phyloP scores from a whole-genome alignment of 371 early-diverging fungal species.

The Conidiobolus incongruus region DNA sequence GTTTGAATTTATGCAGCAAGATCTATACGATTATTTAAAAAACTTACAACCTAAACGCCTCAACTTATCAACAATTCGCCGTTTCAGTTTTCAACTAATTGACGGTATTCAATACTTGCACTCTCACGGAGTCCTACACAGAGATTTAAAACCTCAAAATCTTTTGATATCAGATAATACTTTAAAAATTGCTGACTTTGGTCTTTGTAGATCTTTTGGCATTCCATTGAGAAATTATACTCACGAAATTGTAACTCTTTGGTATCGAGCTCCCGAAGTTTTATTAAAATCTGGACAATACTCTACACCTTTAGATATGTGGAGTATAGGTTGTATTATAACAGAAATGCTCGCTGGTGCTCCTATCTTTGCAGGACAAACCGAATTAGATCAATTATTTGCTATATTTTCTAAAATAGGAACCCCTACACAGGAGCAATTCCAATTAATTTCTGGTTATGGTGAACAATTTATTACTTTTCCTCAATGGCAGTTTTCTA shows the following conservation, averaged over 20 bases:
- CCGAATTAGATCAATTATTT: slow-evolving; percentile 76
- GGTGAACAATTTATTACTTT: slow-evolving; percentile 32
- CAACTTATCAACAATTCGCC: no score
- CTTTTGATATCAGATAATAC: slow-evolving; percentile 48
- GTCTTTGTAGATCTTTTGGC: slow-evolving; percentile 74
- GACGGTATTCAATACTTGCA: slow-evolving; percentile 24
- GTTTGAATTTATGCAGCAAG: background rate
- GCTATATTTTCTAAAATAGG: background rate
- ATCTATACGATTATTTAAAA: background rate
- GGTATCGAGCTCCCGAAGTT: slow-evolving; percentile 96
- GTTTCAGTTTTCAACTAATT: slow-evolving; percentile 32
- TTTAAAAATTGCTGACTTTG: slow-evolving; percentile 79
- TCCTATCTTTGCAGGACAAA: slow-evolving; percentile 93
- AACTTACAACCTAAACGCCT: background rate
- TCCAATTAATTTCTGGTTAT: slow-evolving; percentile 18
- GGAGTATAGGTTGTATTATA: slow-evolving; percentile 95
- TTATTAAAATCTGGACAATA: slow-evolving; percentile 78
- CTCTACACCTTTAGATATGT: slow-evolving; percentile 88
- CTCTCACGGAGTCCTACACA: slow-evolving; percentile 30
- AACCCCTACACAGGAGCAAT: slow-evolving; percentile 2
- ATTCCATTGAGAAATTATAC: slow-evolving; percentile 84
- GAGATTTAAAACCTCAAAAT: slow-evolving; percentile 66
- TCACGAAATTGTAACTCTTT: slow-evolving; percentile 92
- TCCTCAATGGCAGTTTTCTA: slow-evolving; percentile 17
- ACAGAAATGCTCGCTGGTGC: slow-evolving; percentile 76